These are phyloP conservation scores for Globisporangium polare DNA, from an alignment of 352 stramenopile genomes.

Conservation along the genomic window DNA sequence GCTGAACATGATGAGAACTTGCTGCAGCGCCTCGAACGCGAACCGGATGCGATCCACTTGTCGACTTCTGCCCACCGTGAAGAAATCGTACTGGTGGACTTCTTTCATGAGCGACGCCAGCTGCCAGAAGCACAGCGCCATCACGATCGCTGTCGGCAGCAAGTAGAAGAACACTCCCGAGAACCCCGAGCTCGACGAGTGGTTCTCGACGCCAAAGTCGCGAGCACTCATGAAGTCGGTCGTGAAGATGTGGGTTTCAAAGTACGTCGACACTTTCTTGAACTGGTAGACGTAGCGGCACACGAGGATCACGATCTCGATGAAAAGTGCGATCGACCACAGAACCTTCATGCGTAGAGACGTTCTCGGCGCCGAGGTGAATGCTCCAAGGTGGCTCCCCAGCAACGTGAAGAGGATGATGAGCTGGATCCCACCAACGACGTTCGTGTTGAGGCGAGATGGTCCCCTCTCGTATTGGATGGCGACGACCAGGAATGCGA, in stretches of 20 bases:
- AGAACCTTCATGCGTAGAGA: slow-evolving; percentile 68
- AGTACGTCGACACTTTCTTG: slow-evolving; percentile 53
- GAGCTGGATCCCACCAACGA: slow-evolving; percentile 60
- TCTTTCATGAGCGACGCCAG: slow-evolving; percentile 69
- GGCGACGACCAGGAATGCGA: slow-evolving; percentile 61
- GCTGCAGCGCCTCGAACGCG: slow-evolving; percentile 52
- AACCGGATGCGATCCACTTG: slow-evolving; percentile 50
- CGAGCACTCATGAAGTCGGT: slow-evolving; percentile 62
- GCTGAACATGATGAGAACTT: slow-evolving; percentile 68
- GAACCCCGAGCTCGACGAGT: slow-evolving; percentile 47
- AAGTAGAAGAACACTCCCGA: slow-evolving; percentile 81
- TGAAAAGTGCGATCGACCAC: slow-evolving; percentile 72
- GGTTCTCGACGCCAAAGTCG: slow-evolving; percentile 72
- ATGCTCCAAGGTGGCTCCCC: slow-evolving; percentile 67
- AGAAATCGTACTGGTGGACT: slow-evolving; percentile 57
- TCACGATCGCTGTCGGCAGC: slow-evolving; percentile 63
- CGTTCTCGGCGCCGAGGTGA: slow-evolving; percentile 56
- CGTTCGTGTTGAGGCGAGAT: slow-evolving; percentile 54
- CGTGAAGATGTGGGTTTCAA: slow-evolving; percentile 67
- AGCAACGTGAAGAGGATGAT: slow-evolving; percentile 59
- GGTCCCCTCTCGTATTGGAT: slow-evolving; percentile 58
- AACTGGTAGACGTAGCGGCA: slow-evolving; percentile 83
- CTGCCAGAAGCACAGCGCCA: slow-evolving; percentile 81
- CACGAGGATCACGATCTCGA: slow-evolving; percentile 66
- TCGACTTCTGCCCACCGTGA: slow-evolving; percentile 50